phyloP scores from a whole-genome alignment of 2,329 filamentous ascomycete genomes.

The Aspergillus fumigatus region DNA sequence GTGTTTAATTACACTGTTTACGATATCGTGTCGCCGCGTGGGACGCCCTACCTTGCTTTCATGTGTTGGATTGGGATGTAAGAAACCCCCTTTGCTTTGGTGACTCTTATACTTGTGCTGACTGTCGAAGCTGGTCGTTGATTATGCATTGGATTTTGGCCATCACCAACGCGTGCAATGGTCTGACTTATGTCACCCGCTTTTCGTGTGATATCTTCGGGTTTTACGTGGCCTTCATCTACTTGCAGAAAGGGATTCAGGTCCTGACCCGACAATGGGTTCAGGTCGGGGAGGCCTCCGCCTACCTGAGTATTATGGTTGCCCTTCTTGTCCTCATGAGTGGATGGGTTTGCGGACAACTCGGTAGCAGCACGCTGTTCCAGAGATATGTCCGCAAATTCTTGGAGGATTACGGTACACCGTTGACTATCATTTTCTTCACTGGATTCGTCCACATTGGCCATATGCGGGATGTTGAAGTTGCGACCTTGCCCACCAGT shows the following conservation, averaged over 20 bases:
- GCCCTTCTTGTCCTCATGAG: slow-evolving; percentile 72
- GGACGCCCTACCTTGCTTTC: slow-evolving; percentile 79
- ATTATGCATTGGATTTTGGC: slow-evolving; percentile 81
- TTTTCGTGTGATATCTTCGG: slow-evolving; percentile 94
- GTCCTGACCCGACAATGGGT: slow-evolving; percentile 71
- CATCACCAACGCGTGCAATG: slow-evolving; percentile 81
- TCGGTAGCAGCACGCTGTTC: slow-evolving; percentile 70
- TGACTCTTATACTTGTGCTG: background rate
- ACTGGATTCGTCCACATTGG: slow-evolving; percentile 85
- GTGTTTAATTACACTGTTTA: slow-evolving; percentile 95
- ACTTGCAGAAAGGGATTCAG: slow-evolving; percentile 85
- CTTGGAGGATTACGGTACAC: slow-evolving; percentile 84
- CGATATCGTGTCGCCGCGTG: slow-evolving; percentile 74
- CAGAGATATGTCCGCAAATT: slow-evolving; percentile 72
- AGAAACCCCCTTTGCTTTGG: slow-evolving; percentile 23
- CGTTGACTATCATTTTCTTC: slow-evolving; percentile 79
- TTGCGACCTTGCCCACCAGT: slow-evolving; percentile 70
- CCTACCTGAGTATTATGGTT: slow-evolving; percentile 73
- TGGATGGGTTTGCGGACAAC: slow-evolving; percentile 67
- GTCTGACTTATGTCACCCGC: slow-evolving; percentile 79
- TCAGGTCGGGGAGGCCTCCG: slow-evolving; percentile 54
- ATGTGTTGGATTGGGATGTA: slow-evolving; percentile 87
- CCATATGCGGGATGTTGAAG: slow-evolving; percentile 65
- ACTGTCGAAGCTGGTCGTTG: slow-evolving; percentile 64
- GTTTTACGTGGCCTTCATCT: slow-evolving; percentile 90